Percentiles rank a stretch among this genome's conserved stretches.
Conservation (phyloP, 805 yeast species). For the Novakomyces olei region DNA sequence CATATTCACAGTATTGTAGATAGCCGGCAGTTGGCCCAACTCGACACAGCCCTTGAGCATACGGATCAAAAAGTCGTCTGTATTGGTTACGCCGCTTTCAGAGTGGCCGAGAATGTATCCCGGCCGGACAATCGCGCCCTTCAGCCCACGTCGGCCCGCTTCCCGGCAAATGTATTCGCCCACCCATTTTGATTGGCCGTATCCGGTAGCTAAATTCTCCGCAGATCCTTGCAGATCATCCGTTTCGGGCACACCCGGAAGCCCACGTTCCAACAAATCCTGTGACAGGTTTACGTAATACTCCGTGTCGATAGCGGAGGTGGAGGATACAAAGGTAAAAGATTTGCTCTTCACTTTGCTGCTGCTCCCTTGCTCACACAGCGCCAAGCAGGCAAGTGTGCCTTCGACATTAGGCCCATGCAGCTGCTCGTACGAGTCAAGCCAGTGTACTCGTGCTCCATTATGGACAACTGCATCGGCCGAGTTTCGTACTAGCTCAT, state of each 20-base stretch:
- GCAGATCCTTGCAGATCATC: constrained; percentile 72
- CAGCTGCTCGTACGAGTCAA: constrained; percentile 72
- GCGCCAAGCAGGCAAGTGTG: constrained; percentile 59
- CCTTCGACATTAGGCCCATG: constrained; percentile 86
- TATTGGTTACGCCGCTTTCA: constrained; percentile 67
- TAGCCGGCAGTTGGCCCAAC: constrained; percentile 66
- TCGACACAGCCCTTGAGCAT: constrained; percentile 89
- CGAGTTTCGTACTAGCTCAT: constrained; percentile 33
- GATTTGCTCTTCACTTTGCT: constrained; percentile 72
- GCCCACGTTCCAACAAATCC: constrained; percentile 37
- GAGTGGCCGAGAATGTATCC: constrained; percentile 88
- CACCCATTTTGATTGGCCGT: constrained; percentile 96
- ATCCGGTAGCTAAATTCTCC: constrained; percentile 68
- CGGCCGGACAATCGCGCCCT: constrained; percentile 81
- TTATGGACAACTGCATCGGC: constrained; percentile 80
- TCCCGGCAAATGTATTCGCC: constrained; percentile 72
- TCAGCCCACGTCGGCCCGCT: constrained; percentile 73
- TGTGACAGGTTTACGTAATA: constrained; percentile 63
- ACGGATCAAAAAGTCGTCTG: constrained; percentile 87
- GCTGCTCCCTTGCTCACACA: constrained; percentile 55
- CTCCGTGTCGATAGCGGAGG: constrained; percentile 75
- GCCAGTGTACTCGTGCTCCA: constrained; percentile 98
- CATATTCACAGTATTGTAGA: constrained; percentile 73
- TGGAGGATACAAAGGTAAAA: constrained; percentile 84
- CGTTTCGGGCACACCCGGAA: constrained; percentile 52